Evolutionary conservation across 2,329 filamentous ascomycete species (phyloP).

Genomic region (Arachnomyces sp.): DNA sequence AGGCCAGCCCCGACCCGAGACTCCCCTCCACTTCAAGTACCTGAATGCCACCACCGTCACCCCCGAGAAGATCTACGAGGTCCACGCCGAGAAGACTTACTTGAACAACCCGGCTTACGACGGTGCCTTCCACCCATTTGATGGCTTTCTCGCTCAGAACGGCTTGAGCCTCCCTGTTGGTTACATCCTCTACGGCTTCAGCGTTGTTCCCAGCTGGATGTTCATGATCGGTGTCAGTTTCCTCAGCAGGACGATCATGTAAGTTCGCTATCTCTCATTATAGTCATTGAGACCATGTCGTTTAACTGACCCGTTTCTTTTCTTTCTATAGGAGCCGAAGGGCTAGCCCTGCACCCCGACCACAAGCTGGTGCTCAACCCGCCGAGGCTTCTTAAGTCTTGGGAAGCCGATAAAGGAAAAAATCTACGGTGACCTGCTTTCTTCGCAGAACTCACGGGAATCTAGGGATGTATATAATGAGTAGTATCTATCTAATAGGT

Average conservation of each 20-base stretch:
- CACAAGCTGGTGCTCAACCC: conserved; percentile 12
- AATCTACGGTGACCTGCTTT: conserved; percentile 9
- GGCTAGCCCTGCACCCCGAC: conserved; percentile 8
- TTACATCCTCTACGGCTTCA: conserved; percentile 49
- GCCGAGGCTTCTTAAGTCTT: conserved; percentile 18
- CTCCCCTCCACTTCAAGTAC: conserved; percentile 45
- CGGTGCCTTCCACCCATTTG: conserved; percentile 53
- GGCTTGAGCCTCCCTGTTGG: conserved; percentile 47
- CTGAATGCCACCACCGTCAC: conserved; percentile 52
- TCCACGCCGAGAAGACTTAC: conserved; percentile 51
- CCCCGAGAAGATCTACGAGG: conserved; percentile 47
- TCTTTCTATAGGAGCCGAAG: conserved; percentile 20
- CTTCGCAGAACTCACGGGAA: conserved; percentile 9
- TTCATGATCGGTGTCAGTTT: conserved; percentile 58
- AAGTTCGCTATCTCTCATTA: conserved; percentile 23
- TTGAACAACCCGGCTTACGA: conserved; percentile 46
- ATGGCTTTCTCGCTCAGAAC: conserved; percentile 47
- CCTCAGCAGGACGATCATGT: conserved; percentile 54
- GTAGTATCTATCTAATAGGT: conserved; percentile 11
- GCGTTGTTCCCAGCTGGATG: conserved; percentile 53
- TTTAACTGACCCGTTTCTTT: not conserved
- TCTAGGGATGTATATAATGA: conserved; percentile 28
- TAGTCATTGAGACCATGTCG: conserved; percentile 1
- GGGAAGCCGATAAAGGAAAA: too few relatives aligned
- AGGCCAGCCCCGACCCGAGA: conserved; percentile 46